Evolutionary conservation across 768 basidiomycete species (phyloP).

Genomic region (Hydnum rufescens): DNA sequence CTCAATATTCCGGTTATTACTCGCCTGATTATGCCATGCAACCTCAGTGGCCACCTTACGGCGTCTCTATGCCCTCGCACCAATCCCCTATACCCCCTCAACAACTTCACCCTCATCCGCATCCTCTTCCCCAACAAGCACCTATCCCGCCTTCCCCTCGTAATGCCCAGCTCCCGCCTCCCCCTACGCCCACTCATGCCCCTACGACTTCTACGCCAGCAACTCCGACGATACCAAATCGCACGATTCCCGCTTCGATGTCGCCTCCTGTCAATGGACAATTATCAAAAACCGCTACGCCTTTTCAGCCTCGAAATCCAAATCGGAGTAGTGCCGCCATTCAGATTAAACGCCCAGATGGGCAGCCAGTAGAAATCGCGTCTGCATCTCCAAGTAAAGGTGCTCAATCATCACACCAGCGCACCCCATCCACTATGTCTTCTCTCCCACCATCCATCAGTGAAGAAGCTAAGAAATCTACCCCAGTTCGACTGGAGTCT

Average conservation of each 20-base stretch:
- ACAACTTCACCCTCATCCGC: background rate
- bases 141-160: background rate
- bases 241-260: background rate
- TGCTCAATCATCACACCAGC: no score
- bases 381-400: background rate
- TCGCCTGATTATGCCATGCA: background rate
- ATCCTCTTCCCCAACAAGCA: background rate
- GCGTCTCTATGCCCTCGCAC: background rate
- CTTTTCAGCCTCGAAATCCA: background rate
- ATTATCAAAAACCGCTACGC: background rate
- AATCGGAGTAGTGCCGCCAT: constrained; percentile 1
- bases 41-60: no score
- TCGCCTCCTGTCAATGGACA: background rate
- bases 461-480: background rate
- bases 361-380: constrained; percentile 8
- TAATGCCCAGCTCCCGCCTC: background rate
- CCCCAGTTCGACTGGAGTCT: background rate
- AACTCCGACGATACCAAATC: constrained; percentile 1
- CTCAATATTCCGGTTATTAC: background rate
- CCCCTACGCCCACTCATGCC: background rate
- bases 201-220: constrained; percentile 5
- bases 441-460: background rate
- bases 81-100: background rate
- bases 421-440: background rate
- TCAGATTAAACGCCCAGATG: background rate